Base-by-base conservation (phyloP, 2,329 filamentous ascomycete genomes). In the Ustilaginoidea virens region DNA sequence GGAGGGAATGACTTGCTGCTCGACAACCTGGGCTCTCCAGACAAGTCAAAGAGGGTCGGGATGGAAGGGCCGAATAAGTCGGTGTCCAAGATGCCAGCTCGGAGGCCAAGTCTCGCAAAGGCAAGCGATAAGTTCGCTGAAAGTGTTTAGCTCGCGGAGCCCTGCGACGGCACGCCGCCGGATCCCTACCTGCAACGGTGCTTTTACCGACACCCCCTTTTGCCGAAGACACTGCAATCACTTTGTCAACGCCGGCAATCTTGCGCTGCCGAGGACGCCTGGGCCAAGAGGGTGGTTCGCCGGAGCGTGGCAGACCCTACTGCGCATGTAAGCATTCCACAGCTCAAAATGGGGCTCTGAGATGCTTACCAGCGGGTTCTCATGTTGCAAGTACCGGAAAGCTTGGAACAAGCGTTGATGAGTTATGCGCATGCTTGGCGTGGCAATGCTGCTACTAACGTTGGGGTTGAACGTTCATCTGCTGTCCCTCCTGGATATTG, bases 161-260 rank as follows among this genome's bases (percentile, higher is more conserved):
- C 3, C 7, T 17, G 8, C 4, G 6, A 15, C 20, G 8, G 13
- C 20, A n/a, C 24, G 18, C 11, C 7, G 2, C 11, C 17, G 33
- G 11, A 31, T 20, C 51, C 55, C 29, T 45, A 81, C 81, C 79
- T 34, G 87, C 77, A 25, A 96, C 74, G 6, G 90, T 98, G 41
- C 83, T 93, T 51, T 98, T 98, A 1, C 90, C 90, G 1, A 98
- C 90, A n/a, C 90, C 90, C 3, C 90, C 90, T 49, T 98, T 98
- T 10, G 90, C 90, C 2, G 86, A 96, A 4, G 85, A 93, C 10
- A 98, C 82, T n/a, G 86, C 85, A 34, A 98, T 72, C n/a, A 94
- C 74, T 49, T 92, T 93, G 39, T 74, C 69, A 15, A 98, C 87
- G 49, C 86, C 74, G 16, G 69, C 68, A 41, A 98, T 92, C 41